phyloP scores from a whole-genome alignment of 805 yeast species.

The Candida maesae region DNA sequence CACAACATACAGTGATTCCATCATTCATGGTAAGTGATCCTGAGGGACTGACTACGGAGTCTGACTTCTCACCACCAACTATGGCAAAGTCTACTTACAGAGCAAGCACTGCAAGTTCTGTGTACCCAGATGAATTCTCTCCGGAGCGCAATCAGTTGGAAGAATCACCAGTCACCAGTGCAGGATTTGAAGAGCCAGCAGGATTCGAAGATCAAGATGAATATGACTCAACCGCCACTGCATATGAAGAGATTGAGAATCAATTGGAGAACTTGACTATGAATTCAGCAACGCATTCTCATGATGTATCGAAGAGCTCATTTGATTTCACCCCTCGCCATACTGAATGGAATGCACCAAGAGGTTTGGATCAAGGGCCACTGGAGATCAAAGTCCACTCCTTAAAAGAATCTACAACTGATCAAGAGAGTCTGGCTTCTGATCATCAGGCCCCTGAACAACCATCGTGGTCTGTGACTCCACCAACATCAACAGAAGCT shows the following conservation, averaged over 20 bases:
- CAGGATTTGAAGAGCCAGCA: constrained; percentile 1
- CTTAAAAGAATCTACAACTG: constrained; percentile 16
- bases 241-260: constrained; percentile 19
- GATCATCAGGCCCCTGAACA: neutral
- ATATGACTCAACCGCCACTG: constrained; percentile 9
- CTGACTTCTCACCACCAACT: constrained; percentile 3
- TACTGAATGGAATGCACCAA: neutral
- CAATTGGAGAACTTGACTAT: constrained; percentile 19
- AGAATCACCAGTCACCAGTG: neutral
- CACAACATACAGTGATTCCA: constrained; percentile 4
- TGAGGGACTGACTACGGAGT: constrained; percentile 3
- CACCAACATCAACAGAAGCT: no score
- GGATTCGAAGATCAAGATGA: neutral
- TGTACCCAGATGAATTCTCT: constrained; percentile 9
- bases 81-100: constrained; percentile 1
- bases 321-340: constrained; percentile 10
- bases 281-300: constrained; percentile 6
- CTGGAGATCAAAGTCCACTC: constrained; percentile 16
- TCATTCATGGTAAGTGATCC: constrained; percentile 14
- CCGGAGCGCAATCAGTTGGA: constrained; percentile 1
- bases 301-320: constrained; percentile 1
- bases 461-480: neutral
- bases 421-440: constrained; percentile 5
- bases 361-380: neutral
- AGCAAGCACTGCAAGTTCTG: constrained; percentile 13